phyloP scores from a whole-genome alignment of 73 alveolate genomes.

The Blepharisma stoltei region DNA sequence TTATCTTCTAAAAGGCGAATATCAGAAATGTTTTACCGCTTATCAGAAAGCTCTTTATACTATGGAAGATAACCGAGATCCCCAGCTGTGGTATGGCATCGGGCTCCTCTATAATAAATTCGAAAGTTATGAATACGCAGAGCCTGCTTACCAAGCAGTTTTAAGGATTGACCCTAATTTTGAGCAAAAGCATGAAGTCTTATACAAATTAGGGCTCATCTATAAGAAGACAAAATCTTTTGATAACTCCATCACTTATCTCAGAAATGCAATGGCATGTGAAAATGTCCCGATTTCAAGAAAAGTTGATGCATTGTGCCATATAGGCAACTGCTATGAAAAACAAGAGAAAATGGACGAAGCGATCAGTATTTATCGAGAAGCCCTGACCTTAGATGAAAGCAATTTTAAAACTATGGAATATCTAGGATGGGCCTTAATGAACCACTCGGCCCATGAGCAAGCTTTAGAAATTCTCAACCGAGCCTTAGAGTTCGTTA shows the following conservation, averaged over 20 bases:
- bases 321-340: constrained; percentile 64
- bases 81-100: constrained; percentile 73
- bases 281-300: constrained; percentile 56
- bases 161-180: constrained; percentile 36
- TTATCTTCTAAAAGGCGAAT: constrained; percentile 58
- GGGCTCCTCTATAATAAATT: constrained; percentile 69
- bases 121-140: constrained; percentile 45
- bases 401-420: constrained; percentile 48
- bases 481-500: constrained; percentile 46
- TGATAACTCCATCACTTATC: constrained; percentile 55
- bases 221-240: constrained; percentile 57
- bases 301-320: constrained; percentile 60
- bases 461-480: constrained; percentile 48
- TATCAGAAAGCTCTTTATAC: constrained; percentile 67
- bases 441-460: constrained; percentile 35
- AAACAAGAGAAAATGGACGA: constrained; percentile 45
- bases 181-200: constrained; percentile 64
- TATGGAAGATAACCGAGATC: constrained; percentile 66
- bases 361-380: constrained; percentile 52
- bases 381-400: constrained; percentile 55
- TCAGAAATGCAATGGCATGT: constrained; percentile 55
- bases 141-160: constrained; percentile 36
- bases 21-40: constrained; percentile 64
- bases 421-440: constrained; percentile 61
- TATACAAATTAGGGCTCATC: constrained; percentile 52